Evolutionary conservation across 331 rosid genomes (phyloP), one percentile per base, ranked within the genome.

Genomic region (Malus hybrid): DNA sequence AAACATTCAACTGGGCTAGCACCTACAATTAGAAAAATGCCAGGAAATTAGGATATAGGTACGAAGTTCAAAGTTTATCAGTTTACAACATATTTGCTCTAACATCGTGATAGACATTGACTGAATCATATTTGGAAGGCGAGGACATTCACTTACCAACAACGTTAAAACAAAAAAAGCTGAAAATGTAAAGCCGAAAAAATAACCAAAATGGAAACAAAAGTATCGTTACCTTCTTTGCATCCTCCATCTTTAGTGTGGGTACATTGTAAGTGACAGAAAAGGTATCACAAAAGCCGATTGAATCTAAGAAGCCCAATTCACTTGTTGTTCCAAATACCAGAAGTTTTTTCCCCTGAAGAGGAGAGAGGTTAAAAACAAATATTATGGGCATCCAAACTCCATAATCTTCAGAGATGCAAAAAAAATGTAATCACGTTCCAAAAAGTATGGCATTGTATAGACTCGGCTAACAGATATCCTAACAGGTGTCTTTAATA

Each of bases 261-360:
- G 99, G 99, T 79, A 92, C 86, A 74, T 87, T 85, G 88, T 89
- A 90, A 44, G 93, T 86, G 81, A 89, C 89, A 7, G 96, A 84
- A 82, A 94, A 94, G 46, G 93, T 80, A 78, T 90, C 89, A 78
- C 86, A 82, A 83, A 92, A 78, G 73, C 97, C 97, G 80, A 94
- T 77, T 2, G 93, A 85, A 68, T 92, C 92, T 87, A 92, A 79
- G 87, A 94, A 94, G 79, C 75, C 82, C 72, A 89, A 76, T 85
- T 94, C 97, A 83, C 99, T 90, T n/a, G 97, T 92, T 8, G 99
- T 94, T 58, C 97, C 97, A 71, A 94, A 74, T 66, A 92, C 97
- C 85, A 92, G 82, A 80, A 94, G 97, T 75, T 92, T 94, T 84
- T 92, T 94, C 34, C 97, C 97, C 99, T 94, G 87, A 71, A 78